phyloP scores from a whole-genome alignment of 78 protist species.

The Polysphondylium violaceum region DNA sequence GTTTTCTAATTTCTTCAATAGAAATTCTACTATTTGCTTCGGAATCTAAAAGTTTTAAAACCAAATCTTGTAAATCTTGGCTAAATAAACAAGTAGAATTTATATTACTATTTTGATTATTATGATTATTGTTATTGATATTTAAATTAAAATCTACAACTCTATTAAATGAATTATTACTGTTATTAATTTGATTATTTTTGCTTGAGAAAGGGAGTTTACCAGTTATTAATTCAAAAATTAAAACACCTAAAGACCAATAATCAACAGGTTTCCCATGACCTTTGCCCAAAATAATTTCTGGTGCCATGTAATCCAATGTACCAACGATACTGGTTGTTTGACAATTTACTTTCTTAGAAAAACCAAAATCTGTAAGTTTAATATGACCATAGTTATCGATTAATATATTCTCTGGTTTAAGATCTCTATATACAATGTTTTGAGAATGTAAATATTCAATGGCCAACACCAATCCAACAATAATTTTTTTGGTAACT shows the following conservation, averaged over 20 bases:
- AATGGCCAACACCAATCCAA: slow-evolving; percentile 44
- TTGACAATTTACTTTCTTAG: slow-evolving; percentile 37
- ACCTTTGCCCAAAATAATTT: slow-evolving; percentile 84
- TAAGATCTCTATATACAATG: slow-evolving; percentile 71
- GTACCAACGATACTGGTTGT: slow-evolving; percentile 66
- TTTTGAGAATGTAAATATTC: slow-evolving; percentile 66
- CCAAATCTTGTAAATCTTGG: background rate
- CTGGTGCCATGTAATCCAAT: slow-evolving; percentile 93
- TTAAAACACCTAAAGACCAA: slow-evolving; percentile 94
- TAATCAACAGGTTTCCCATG: slow-evolving; percentile 94
- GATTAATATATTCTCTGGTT: slow-evolving; percentile 88
- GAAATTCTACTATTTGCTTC: slow-evolving; percentile 21
- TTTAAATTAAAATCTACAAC: background rate
- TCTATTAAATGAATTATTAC: background rate
- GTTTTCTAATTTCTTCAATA: slow-evolving; percentile 36
- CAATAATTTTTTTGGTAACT: slow-evolving; percentile 19
- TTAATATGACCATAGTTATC: slow-evolving; percentile 88
- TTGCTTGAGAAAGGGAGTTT: slow-evolving; percentile 6
- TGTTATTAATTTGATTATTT: background rate
- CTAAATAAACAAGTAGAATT: too few species aligned
- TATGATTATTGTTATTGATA: background rate
- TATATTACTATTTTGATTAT: background rate
- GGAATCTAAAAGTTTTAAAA: slow-evolving; percentile 1
- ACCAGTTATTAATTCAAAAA: slow-evolving; percentile 91
- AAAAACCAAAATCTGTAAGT: slow-evolving; percentile 88